phyloP scores from a whole-genome alignment of 225 moss, liverwort and hornwort species.

The Marchantia polymorpha region DNA sequence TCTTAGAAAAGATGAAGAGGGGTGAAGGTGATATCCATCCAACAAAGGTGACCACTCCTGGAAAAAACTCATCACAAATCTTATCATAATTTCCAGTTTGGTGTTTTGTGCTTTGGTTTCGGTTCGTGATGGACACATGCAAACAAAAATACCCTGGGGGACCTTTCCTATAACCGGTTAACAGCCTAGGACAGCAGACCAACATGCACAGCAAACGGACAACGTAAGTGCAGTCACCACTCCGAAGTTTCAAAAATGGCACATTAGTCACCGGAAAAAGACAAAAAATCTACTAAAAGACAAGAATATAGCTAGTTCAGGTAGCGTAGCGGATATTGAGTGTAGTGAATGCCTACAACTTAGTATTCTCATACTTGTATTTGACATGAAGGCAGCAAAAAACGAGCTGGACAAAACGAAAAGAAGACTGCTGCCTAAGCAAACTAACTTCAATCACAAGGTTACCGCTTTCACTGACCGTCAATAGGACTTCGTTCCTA shows the following conservation, averaged over 20 bases:
- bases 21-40: constrained; percentile 17
- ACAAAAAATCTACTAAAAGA: background rate
- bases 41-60: constrained; percentile 12
- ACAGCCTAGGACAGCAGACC: background rate
- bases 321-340: constrained; percentile 11
- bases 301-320: constrained; percentile 15
- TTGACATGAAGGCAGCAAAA: constrained; percentile 20
- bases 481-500: constrained; percentile 1
- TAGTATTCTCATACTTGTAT: constrained; percentile 18
- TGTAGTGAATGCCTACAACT: constrained; percentile 20
- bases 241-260: background rate
- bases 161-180: background rate
- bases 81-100: constrained; percentile 11
- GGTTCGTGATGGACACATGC: background rate
- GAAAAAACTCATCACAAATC: constrained; percentile 18
- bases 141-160: background rate
- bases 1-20: constrained; percentile 16
- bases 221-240: background rate
- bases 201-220: background rate
- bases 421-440: constrained; percentile 12
- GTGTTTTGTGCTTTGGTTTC: background rate
- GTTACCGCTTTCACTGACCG: constrained; percentile 14
- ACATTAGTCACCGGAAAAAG: background rate
- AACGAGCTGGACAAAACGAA: constrained; percentile 18
- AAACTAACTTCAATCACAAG: constrained; percentile 18